Percentiles rank a stretch among this genome's conserved stretches.
These are phyloP conservation scores for Wickerhamomyces subpelliculosus DNA, from an alignment of 805 yeast species.

Conservation along the genomic window DNA sequence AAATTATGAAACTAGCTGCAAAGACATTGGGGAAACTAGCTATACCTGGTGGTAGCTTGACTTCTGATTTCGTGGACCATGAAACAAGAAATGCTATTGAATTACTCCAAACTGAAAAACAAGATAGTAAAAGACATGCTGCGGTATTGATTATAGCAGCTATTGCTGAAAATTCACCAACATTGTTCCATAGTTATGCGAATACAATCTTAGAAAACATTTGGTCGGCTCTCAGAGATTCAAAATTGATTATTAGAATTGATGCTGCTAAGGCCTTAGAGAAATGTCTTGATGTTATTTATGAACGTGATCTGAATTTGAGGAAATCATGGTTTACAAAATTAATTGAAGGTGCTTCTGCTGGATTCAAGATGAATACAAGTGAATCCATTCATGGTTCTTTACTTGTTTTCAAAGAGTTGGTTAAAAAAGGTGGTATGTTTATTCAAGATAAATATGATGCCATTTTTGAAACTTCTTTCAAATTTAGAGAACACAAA, in stretches of 20 bases:
- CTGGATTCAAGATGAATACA: conserved; percentile 44
- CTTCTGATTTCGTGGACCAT: conserved; percentile 88
- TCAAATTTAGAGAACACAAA: conserved; percentile 72
- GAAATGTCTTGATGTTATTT: conserved; percentile 70
- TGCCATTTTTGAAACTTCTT: conserved; percentile 67
- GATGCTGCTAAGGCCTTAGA: conserved; percentile 83
- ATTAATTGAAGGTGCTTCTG: conserved; percentile 60
- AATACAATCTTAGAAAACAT: conserved; percentile 73
- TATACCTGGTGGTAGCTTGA: conserved; percentile 79
- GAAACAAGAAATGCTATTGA: conserved; percentile 88
- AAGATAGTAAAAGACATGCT: conserved; percentile 83
- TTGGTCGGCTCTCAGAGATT: conserved; percentile 84
- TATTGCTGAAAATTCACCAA: conserved; percentile 82
- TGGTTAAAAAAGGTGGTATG: conserved; percentile 64
- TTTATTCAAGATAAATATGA: conserved; percentile 67
- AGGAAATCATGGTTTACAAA: conserved; percentile 71
- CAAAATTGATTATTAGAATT: conserved; percentile 62
- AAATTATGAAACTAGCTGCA: conserved; percentile 83
- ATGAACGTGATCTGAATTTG: conserved; percentile 66
- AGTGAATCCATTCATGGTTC: conserved; percentile 84
- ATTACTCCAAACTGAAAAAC: conserved; percentile 84
- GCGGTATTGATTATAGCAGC: conserved; percentile 80
- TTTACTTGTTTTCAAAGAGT: conserved; percentile 71
- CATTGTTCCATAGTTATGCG: conserved; percentile 70
- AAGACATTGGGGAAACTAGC: conserved; percentile 84